These are phyloP conservation scores for Cryphonectria nitschkei DNA, from an alignment of 2,329 filamentous ascomycete species.

Conservation along the genomic window DNA sequence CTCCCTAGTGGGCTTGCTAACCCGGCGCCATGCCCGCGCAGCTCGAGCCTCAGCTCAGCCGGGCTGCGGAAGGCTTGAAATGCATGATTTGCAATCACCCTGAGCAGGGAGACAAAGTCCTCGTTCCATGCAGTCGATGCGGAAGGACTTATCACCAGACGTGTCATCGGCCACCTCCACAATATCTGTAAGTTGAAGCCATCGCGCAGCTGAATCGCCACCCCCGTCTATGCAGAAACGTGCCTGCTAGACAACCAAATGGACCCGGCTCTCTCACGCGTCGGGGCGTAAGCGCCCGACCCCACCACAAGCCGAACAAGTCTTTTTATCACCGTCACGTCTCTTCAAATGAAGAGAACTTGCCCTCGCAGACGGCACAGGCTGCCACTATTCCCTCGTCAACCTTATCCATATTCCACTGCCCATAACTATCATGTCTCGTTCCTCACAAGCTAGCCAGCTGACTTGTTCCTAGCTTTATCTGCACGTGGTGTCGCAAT, in stretches of 20 bases:
- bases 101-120: slow-evolving; percentile 31
- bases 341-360: background rate
- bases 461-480: slow-evolving; percentile 21
- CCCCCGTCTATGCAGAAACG: background rate
- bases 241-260: background rate
- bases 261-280: background rate
- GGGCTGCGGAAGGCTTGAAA: slow-evolving; percentile 4
- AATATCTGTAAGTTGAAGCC: slow-evolving; percentile 20
- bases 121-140: slow-evolving; percentile 33
- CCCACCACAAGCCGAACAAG: slow-evolving; percentile 3
- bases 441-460: background rate
- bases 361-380: background rate
- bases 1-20: slow-evolving; percentile 18
- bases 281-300: slow-evolving; percentile 8
- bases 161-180: slow-evolving; percentile 33
- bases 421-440: background rate
- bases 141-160: slow-evolving; percentile 32
- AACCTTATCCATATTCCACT: background rate
- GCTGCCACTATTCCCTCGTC: background rate
- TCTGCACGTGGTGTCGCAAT: slow-evolving; percentile 21
- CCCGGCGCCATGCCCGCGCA: slow-evolving; percentile 18
- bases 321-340: background rate
- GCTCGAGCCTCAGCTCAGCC: slow-evolving; percentile 8
- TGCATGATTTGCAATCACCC: slow-evolving; percentile 22
- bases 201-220: background rate